Evolutionary conservation across 1,139 yeast genomes (phyloP), one percentile per base, ranked within the genome.

Genomic region (Sugiyamaella sp.): DNA sequence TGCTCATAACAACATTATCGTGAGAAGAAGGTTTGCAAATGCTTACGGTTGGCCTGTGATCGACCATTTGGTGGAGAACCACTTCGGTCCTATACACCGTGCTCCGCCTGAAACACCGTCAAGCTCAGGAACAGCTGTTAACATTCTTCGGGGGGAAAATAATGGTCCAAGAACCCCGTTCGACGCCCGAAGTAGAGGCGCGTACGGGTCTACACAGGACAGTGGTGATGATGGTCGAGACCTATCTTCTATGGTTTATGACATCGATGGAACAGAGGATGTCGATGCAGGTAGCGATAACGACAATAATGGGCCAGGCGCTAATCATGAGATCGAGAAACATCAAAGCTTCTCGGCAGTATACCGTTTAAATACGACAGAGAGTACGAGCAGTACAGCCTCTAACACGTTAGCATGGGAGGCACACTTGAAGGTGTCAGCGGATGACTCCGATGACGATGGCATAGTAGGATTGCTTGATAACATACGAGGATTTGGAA

Each of bases 11-110:
- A 95, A 91, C 64, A 91, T 93, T 48, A 78, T 89, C 32, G 99
- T 93, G 1, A 74, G 99, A 59, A 76, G 99, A 63, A 74, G 91
- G 57, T 93, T 89, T 74, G 85, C 96, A 9, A 93, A 93, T 73
- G 96, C 97, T 0, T 90, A 86, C 71, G 99, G 99, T 1, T 91
- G 98, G 97, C 90, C 89, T 0, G 97, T 90, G 0, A 78, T 93
- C 33, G 88, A 86, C 51, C 97, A 93, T 70, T 64, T 93, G 59
- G 88, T 86, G 0, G 71, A 77, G 16, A 78, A 81, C 53, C 95
- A 87, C 70, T 88, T 88, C 66, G 57, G 52, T 6, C 24, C 54
- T 4, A 10, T 42, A 6, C 22, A 29, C 17, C 10, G 41, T n/a
- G 33, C 57, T 62, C 47, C 20, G 12, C 46, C 27, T 41, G 45